Conservation (phyloP, 805 yeast genomes). For the Yamadazyma insecticola region DNA sequence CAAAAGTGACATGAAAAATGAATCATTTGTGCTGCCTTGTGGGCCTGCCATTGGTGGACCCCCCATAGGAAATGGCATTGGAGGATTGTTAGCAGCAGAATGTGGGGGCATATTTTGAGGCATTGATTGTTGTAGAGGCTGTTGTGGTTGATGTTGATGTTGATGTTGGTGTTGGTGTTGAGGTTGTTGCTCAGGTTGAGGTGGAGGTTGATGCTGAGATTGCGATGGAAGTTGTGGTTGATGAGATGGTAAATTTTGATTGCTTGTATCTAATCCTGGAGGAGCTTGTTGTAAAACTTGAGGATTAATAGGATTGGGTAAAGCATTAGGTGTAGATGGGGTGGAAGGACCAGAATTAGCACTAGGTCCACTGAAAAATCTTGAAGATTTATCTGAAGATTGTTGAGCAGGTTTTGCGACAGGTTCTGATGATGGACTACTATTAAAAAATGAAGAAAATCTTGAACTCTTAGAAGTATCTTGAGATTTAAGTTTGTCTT, state of each 20-base stretch:
- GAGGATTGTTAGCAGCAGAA: constrained; percentile 3
- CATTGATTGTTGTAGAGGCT: constrained; percentile 2
- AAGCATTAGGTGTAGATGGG: constrained; percentile 5
- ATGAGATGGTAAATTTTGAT: constrained; percentile 2
- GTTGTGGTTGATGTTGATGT: constrained; percentile 9
- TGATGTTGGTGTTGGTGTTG: constrained; percentile 10
- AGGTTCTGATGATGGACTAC: neutral
- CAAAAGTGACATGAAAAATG: constrained; percentile 45
- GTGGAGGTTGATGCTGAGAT: constrained; percentile 2
- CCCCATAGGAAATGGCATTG: constrained; percentile 7
- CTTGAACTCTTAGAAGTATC: constrained; percentile 27
- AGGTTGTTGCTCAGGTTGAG: constrained; percentile 5
- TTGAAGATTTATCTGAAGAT: constrained; percentile 6
- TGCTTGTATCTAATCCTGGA: neutral
- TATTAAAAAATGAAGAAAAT: constrained; percentile 30
- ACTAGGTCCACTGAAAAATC: constrained; percentile 10
- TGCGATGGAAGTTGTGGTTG: neutral
- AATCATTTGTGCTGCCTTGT: constrained; percentile 32
- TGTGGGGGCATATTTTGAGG: constrained; percentile 5
- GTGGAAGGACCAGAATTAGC: constrained; percentile 1
- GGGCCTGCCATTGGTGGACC: constrained; percentile 4
- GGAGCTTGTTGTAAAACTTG: neutral
- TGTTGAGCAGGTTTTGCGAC: neutral
- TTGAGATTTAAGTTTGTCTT: constrained; percentile 9
- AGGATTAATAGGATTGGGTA: neutral